Conservation (phyloP, 1,284 basidiomycete genomes). For the Marasmius oreades region DNA sequence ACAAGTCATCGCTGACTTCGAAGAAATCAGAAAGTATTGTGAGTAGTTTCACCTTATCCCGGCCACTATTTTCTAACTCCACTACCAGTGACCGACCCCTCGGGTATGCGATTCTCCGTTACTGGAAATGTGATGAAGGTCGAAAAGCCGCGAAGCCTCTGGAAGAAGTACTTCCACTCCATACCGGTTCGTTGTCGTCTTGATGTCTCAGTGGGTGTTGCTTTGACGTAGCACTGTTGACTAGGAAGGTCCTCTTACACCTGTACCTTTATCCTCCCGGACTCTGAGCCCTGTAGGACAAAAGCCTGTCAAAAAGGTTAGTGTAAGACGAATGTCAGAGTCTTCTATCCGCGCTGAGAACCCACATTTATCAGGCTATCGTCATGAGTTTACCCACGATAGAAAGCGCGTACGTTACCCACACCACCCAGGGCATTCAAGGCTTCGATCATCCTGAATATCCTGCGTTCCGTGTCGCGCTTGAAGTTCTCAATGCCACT, state of each 20-base stretch:
- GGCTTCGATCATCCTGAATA: conserved; percentile 85
- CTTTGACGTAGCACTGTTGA: conserved; percentile 4
- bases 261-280: conserved; percentile 66
- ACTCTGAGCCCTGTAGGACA: conserved; percentile 77
- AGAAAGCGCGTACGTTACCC: conserved; percentile 87
- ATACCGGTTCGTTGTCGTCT: conserved; percentile 44
- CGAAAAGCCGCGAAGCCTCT: conserved; percentile 69
- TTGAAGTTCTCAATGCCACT: conserved; percentile 88
- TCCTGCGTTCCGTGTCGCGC: conserved; percentile 81
- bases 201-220: background rate
- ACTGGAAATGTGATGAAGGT: conserved; percentile 81
- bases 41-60: conserved; percentile 27
- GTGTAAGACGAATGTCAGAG: background rate
- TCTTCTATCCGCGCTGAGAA: conserved; percentile 10
- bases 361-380: conserved; percentile 54
- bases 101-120: conserved; percentile 83
- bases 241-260: conserved; percentile 57
- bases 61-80: conserved; percentile 1
- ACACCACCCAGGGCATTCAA: conserved; percentile 76
- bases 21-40: conserved; percentile 71
- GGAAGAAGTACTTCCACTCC: conserved; percentile 65
- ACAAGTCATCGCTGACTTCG: conserved; percentile 68
- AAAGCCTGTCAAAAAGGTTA: conserved; percentile 70
- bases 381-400: conserved; percentile 91
- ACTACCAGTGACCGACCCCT: conserved; percentile 70